Evolutionary conservation across 2,329 filamentous ascomycete genomes (phyloP), one percentile per base, ranked within the genome.

Genomic region (Fusarium haematococcum): DNA sequence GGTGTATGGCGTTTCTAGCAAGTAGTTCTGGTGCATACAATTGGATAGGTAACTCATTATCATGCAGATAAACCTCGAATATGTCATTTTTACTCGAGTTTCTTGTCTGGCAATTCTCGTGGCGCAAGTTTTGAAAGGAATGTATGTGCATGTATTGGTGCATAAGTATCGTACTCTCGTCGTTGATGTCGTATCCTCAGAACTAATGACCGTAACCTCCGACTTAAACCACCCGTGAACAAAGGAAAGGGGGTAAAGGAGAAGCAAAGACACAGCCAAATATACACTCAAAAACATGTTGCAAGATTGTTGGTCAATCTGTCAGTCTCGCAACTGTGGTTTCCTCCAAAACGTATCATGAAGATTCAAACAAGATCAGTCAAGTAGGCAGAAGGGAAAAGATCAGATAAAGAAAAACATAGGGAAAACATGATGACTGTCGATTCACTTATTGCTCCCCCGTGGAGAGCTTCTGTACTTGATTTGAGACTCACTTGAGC

Each of bases 1-100:
- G 63, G 75, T 68, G 69, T 56, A 60, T 56, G 77, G 75, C 64
- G 75, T 73, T 41, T 37, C 48, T 69, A 52, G 27, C 18, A 32
- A 32, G 25, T 43, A 50, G 64, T 50, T 67, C 35, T 35, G 59
- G 58, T 64, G 59, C 48, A 52, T 52, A 59, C 39, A 62, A 63
- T 70, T 70, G 65, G 48, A 69, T 50, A 54, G 54, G 27, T 20
- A 52, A 20, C 48, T 20, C 48, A 13, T 37, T 16, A 56, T 50
- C 18, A 67, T 73, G 30, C 54, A 39, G 59, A 69, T 64, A 59
- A 60, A 75, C 10, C 33, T 35, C 27, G 30, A 35, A 27, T n/a
- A 57, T 48, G 8, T 59, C 18, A 37, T 68, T 32, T 27, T 20
- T 3, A 32, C 35, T 33, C 16, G 16, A 20, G 10, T 20, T 14